These are phyloP conservation scores for Colletotrichum sp. DNA, from an alignment of 2,329 filamentous ascomycete species.

Conservation along the genomic window DNA sequence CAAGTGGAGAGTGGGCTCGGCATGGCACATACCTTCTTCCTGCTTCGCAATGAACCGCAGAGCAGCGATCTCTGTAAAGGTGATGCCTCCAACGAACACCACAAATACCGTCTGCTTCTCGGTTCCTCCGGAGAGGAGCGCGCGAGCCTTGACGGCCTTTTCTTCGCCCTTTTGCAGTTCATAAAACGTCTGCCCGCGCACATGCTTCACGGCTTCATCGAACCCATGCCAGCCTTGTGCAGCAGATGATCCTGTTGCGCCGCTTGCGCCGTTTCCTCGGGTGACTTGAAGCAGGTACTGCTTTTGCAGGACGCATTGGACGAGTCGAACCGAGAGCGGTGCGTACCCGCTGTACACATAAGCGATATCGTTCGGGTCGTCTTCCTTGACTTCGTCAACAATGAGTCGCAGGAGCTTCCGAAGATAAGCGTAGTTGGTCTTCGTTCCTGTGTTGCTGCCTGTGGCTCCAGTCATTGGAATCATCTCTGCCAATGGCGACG, in stretches of 20 bases:
- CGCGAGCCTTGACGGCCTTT: constrained; percentile 86
- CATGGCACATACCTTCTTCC: constrained; percentile 64
- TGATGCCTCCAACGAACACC: constrained; percentile 98
- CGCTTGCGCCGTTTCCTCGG: constrained; percentile 60
- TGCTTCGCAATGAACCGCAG: constrained; percentile 87
- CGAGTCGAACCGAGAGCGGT: constrained; percentile 85
- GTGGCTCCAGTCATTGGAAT: constrained; percentile 73
- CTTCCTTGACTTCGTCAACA: constrained; percentile 95
- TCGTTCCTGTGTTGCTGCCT: constrained; percentile 67
- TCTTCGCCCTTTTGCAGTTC: constrained; percentile 92
- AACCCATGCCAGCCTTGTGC: constrained; percentile 90
- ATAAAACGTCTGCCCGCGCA: constrained; percentile 88
- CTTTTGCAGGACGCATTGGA: constrained; percentile 94
- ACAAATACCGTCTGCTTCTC: constrained; percentile 88
- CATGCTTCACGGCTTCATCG: constrained; percentile 88
- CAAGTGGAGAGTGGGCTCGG: too few relatives aligned
- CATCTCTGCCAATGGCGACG: constrained; percentile 79
- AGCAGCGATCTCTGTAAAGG: constrained; percentile 94
- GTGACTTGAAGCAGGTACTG: constrained; percentile 76
- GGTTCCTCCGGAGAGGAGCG: constrained; percentile 77
- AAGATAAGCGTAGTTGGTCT: constrained; percentile 89
- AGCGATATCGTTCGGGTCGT: constrained; percentile 92
- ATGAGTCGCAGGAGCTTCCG: constrained; percentile 88
- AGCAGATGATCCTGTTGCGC: constrained; percentile 45
- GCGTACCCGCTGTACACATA: constrained; percentile 99